Base-by-base conservation (phyloP, 2,329 filamentous ascomycete genomes). In the Exophiala oligosperma region DNA sequence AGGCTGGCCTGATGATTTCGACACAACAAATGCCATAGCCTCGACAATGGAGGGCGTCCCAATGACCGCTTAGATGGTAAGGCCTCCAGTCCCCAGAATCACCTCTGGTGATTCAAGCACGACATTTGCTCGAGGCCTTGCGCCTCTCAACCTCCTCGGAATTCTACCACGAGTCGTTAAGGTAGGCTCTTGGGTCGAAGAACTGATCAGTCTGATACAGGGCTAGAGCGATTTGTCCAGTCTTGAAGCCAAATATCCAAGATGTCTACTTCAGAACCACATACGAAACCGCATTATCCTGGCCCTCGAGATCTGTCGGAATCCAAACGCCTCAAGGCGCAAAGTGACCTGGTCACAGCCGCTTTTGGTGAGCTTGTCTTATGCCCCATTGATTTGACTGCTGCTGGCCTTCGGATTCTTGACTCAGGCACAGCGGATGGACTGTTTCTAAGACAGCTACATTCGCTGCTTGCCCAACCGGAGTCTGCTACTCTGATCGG, bases 391-490 rank as follows among this genome's bases (percentile, higher is more conserved):
- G 50, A 52, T 28, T 41, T 43, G 32, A 52, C 32, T 8, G 24
- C 32, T 17, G 1, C 32, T 29, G 24, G 26, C 32, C 50, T 52
- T 9, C 32, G 50, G 12, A 17, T 52, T 6, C 32, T 52, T n/a
- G 50, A 52, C 23, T 29, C 38, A 3, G 50, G 50, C 5, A 52
- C 32, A 7, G 50, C 50, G 7, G 50, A 52, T 52, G 50, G 37
- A 9, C 43, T 37, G 50, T 52, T 40, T 21, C 50, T 52, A 17
- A 23, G 14, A 2, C 38, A 43, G 11, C 14, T 43, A n/a, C 50
- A n/a, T 23, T 40, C 24, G 11, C 14, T 40, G 35, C 50, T 52
- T 2, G 35, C 50, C 7, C 38, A 43, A 14, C 50, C 50, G 21
- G 50, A 52, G 7, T 41, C 50, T 8, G 50, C 50, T 21, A 52